Percentiles rank a stretch among this genome's conserved stretches.
Conservation (phyloP, 179 eudicot genomes). For the Beta corolliflora region DNA sequence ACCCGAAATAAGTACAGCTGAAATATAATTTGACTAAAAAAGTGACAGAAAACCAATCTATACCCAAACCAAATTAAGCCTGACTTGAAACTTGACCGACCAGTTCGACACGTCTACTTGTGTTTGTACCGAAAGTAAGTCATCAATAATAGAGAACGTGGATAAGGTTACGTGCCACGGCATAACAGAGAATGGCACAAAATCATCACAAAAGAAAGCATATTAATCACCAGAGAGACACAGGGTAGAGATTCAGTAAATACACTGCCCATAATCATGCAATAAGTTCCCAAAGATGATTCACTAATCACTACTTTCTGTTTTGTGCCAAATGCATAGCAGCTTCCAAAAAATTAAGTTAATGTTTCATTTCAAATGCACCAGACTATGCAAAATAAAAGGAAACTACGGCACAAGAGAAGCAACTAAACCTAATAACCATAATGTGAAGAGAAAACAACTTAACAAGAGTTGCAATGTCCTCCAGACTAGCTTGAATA, state of each 20-base stretch:
- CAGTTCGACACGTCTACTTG: no score
- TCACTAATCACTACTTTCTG: constrained; percentile 3
- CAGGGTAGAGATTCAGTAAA: constrained; percentile 5
- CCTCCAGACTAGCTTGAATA: background rate
- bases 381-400: constrained; percentile 22
- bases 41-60: background rate
- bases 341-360: constrained; percentile 7
- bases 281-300: constrained; percentile 14
- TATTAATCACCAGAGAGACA: background rate
- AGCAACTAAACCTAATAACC: constrained; percentile 14
- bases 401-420: constrained; percentile 8
- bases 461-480: constrained; percentile 1
- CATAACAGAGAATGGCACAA: background rate
- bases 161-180: no score
- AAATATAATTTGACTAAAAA: background rate
- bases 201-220: background rate
- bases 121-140: no score
- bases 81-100: no score
- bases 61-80: background rate
- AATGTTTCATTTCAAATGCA: constrained; percentile 11
- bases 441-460: background rate
- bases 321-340: constrained; percentile 17
- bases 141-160: no score
- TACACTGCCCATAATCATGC: constrained; percentile 1
- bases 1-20: background rate